These are phyloP conservation scores for Symmetrospora coprosmae DNA, from an alignment of 768 basidiomycete species.

Conservation along the genomic window DNA sequence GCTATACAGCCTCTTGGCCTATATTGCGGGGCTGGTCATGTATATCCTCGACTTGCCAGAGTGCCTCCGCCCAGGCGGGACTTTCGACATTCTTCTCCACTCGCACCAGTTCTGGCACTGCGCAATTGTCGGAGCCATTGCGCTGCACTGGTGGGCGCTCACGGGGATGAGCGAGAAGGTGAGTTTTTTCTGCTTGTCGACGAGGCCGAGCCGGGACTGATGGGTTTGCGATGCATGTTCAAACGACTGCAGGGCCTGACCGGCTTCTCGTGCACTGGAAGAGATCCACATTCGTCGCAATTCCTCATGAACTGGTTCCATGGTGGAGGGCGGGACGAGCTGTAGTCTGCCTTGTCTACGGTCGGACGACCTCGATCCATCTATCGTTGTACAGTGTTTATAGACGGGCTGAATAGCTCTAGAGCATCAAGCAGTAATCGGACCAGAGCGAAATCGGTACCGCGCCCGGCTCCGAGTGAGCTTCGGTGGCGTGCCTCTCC, in stretches of 20 bases:
- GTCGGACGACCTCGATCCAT: too few relatives aligned
- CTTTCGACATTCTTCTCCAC: conserved; percentile 19
- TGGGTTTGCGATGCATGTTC: too few relatives aligned
- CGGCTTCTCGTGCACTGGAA: conserved; percentile 3
- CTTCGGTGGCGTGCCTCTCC: too few relatives aligned
- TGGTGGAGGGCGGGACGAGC: background rate
- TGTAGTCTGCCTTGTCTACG: too few relatives aligned
- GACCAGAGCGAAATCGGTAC: too few relatives aligned
- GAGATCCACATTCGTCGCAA: background rate
- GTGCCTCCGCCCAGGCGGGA: conserved; percentile 17
- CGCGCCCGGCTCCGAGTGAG: too few relatives aligned
- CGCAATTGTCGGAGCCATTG: conserved; percentile 16
- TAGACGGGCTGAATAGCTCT: too few relatives aligned
- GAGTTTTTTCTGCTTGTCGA: too few relatives aligned
- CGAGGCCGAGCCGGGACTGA: too few relatives aligned
- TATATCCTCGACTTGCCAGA: conserved; percentile 21
- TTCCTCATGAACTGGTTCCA: conserved; percentile 6
- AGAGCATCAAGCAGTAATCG: too few relatives aligned
- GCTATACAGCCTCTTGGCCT: conserved; percentile 7
- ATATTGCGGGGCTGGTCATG: conserved; percentile 12
- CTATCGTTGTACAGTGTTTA: too few relatives aligned
- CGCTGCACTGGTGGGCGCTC: conserved; percentile 12
- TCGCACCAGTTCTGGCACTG: conserved; percentile 22
- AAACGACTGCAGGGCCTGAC: too few relatives aligned
- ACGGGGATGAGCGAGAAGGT: conserved; percentile 8